Evolutionary conservation across 805 yeast genomes (phyloP).

Genomic region (Candida ulmi): DNA sequence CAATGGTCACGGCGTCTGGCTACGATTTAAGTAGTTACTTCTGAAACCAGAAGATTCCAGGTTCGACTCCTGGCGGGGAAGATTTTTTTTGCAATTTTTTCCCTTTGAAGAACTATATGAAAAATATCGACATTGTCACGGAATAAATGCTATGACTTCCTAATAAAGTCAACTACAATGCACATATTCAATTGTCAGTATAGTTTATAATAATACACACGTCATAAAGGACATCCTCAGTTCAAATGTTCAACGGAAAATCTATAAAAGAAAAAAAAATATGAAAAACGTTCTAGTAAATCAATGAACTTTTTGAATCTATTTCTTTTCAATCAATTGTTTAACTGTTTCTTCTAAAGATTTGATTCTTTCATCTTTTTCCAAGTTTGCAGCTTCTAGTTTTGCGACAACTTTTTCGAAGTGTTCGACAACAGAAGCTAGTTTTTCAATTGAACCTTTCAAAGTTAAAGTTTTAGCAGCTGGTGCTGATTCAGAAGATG

Average conservation of each 20-base stretch:
- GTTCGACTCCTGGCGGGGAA: slow-evolving; percentile 32
- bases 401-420: slow-evolving; percentile 51
- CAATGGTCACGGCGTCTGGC: slow-evolving; percentile 75
- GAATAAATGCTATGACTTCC: too few species aligned
- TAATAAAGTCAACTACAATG: too few species aligned
- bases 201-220: too few species aligned
- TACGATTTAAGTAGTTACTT: slow-evolving; percentile 44
- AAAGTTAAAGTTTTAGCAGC: slow-evolving; percentile 50
- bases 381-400: slow-evolving; percentile 48
- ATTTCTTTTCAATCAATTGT: slow-evolving; percentile 37
- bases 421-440: slow-evolving; percentile 50
- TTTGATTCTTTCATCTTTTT: slow-evolving; percentile 58
- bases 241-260: too few species aligned
- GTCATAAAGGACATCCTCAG: too few species aligned
- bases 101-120: not conserved
- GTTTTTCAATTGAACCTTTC: slow-evolving; percentile 65
- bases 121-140: too few species aligned
- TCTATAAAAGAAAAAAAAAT: not conserved
- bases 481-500: slow-evolving; percentile 8
- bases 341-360: slow-evolving; percentile 59
- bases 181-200: too few species aligned
- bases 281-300: too few species aligned
- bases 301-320: too few species aligned
- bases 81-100: slow-evolving; percentile 18
- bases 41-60: slow-evolving; percentile 32